Evolutionary conservation across 164 flowering plant genomes (phyloP).

Genomic region (Vitis riparia): DNA sequence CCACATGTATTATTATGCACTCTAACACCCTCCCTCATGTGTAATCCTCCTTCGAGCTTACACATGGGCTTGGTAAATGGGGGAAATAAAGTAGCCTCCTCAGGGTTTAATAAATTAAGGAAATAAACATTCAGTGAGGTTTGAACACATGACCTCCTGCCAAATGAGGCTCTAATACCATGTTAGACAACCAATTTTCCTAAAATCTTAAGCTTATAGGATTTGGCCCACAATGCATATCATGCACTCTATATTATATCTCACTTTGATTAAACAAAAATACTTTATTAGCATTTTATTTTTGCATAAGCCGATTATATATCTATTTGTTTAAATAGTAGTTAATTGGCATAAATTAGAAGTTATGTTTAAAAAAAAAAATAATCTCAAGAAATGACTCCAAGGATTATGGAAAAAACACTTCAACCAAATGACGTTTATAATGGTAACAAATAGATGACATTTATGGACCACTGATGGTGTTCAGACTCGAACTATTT

Average conservation of each 20-base stretch:
- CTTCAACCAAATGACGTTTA: background rate
- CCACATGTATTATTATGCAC: too few species aligned
- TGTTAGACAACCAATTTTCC: too few species aligned
- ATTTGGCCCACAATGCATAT: too few species aligned
- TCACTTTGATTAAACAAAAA: background rate
- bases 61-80: too few species aligned
- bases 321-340: background rate
- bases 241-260: background rate
- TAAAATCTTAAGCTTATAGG: too few species aligned
- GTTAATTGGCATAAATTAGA: background rate
- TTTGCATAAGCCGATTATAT: background rate
- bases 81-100: too few species aligned
- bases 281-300: background rate
- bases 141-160: too few species aligned
- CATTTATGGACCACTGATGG: background rate
- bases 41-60: too few species aligned
- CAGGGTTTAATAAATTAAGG: too few species aligned
- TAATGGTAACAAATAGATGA: background rate
- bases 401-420: background rate
- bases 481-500: background rate
- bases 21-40: too few species aligned
- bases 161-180: too few species aligned
- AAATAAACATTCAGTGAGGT: too few species aligned
- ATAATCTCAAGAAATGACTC: background rate
- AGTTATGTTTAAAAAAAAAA: background rate